A percentile compares a stretch with the other conserved stretches of the same genome.
Conservation (phyloP, 176 grass and related monocot species). For the Puccinellia tenuiflora region DNA sequence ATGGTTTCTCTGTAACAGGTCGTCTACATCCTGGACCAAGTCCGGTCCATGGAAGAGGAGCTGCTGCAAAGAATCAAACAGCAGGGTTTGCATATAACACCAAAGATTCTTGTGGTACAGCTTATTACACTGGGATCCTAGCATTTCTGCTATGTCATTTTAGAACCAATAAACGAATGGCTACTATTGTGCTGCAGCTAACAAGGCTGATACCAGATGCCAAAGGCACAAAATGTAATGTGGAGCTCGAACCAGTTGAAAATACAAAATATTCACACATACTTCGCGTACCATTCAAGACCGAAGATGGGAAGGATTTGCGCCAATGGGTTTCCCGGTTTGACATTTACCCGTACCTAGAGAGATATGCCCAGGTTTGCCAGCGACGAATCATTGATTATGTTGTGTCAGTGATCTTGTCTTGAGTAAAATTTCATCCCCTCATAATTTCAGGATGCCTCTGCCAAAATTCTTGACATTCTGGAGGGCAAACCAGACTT, state of each 20-base stretch:
- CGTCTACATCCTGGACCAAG: constrained; percentile 97
- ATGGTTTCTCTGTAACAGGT: constrained; percentile 43
- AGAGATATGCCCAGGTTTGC: constrained; percentile 92
- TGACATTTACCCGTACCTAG: constrained; percentile 90
- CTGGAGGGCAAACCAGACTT: constrained; percentile 89
- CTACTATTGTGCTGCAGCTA: constrained; percentile 37
- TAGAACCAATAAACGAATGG: background rate
- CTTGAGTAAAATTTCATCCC: background rate
- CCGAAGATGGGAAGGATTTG: constrained; percentile 53
- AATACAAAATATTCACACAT: constrained; percentile 75
- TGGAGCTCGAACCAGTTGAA: constrained; percentile 77
- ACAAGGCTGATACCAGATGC: constrained; percentile 96
- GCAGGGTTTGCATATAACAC: constrained; percentile 73
- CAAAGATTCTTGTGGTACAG: constrained; percentile 97
- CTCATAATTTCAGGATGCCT: constrained; percentile 53
- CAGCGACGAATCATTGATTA: background rate
- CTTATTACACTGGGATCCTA: background rate
- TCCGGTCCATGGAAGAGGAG: constrained; percentile 88
- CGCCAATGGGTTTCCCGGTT: constrained; percentile 84
- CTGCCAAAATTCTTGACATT: constrained; percentile 63
- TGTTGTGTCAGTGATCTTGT: background rate
- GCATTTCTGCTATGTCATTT: background rate
- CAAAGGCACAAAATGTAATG: constrained; percentile 90
- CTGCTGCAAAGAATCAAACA: constrained; percentile 83
- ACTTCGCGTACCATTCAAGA: constrained; percentile 86